Evolutionary conservation across 2,329 filamentous ascomycete genomes (phyloP), one percentile per base, ranked within the genome.

Genomic region (Colletotrichum spinosum): DNA sequence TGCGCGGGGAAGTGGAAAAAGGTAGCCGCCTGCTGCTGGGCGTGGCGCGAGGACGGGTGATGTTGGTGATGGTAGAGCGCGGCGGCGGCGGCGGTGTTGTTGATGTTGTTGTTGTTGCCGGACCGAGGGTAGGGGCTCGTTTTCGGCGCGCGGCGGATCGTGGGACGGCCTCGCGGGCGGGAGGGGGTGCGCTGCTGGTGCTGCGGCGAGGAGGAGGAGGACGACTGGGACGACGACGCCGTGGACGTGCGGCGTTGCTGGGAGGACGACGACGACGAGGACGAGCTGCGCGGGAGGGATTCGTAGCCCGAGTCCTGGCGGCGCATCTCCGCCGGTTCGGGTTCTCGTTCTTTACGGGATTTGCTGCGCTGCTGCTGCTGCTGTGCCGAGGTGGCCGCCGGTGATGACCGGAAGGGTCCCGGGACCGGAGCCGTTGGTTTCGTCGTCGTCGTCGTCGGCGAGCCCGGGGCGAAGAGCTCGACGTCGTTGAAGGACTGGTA

Each of bases 291-390:
- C 2, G 81, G 78, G 8, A 81, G 79, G 3, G 86, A 88, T 70
- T 85, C 85, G 69, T 88, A 88, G 39, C 86, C 86, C 0, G 86
- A 88, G 71, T 88, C 86, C 65, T 87, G 84, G 12, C 86, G 81
- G 54, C 81, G 80, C 78, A 88, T 86, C 60, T 77, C 78, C 52
- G 72, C 70, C 0, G 78, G 73, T 11, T 73, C 71, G 1, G 77
- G 78, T 11, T 65, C 64, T 25, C 38, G 38, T 38, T 67, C 53
- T 17, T 51, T 48, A 38, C 17, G 25, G 70, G 71, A 59, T 65
- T 37, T 45, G 60, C 44, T 65, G 49, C 37, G 61, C 63, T 45
- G 13, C 44, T 63, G 52, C 67, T 63, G 48, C 37, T 58, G 46
- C 33, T 50, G 35, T 45, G 25, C 68, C 7, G 69, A 71, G 35